Evolutionary conservation across 2,329 filamentous ascomycete species (phyloP).

Genomic region (Pseudogymnoascus pannorum): DNA sequence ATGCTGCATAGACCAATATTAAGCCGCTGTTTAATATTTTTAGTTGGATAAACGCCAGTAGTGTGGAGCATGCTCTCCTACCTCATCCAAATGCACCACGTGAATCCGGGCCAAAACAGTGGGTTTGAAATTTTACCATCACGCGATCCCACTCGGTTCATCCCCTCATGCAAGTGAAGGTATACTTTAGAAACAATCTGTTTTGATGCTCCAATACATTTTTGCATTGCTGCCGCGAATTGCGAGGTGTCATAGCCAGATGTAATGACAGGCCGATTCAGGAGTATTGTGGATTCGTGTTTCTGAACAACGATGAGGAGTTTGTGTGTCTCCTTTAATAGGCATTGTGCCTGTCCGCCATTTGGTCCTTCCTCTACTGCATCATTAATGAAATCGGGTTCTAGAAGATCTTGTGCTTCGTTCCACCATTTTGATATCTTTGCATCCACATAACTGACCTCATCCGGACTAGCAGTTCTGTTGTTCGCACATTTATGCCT

Average conservation of each 20-base stretch:
- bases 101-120: slow-evolving; percentile 44
- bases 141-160: slow-evolving; percentile 13
- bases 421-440: slow-evolving; percentile 46
- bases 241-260: slow-evolving; percentile 36
- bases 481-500: slow-evolving; percentile 44
- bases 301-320: slow-evolving; percentile 38
- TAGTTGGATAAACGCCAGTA: neutral
- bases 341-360: slow-evolving; percentile 17
- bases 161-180: slow-evolving; percentile 36
- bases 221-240: slow-evolving; percentile 42
- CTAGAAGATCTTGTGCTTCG: slow-evolving; percentile 42
- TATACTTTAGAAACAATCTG: slow-evolving; percentile 26
- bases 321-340: slow-evolving; percentile 30
- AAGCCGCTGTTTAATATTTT: slow-evolving; percentile 32
- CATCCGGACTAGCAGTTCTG: slow-evolving; percentile 36
- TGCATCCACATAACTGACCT: slow-evolving; percentile 39
- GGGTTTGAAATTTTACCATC: slow-evolving; percentile 21
- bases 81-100: slow-evolving; percentile 46
- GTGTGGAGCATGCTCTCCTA: neutral
- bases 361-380: slow-evolving; percentile 5
- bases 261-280: slow-evolving; percentile 44
- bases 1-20: slow-evolving; percentile 43
- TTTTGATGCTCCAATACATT: slow-evolving; percentile 42
- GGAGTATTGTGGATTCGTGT: slow-evolving; percentile 43
- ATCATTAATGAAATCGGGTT: slow-evolving; percentile 29